Conservation (phyloP, 2,329 filamentous ascomycete species). For the Lachnellula suecica region DNA sequence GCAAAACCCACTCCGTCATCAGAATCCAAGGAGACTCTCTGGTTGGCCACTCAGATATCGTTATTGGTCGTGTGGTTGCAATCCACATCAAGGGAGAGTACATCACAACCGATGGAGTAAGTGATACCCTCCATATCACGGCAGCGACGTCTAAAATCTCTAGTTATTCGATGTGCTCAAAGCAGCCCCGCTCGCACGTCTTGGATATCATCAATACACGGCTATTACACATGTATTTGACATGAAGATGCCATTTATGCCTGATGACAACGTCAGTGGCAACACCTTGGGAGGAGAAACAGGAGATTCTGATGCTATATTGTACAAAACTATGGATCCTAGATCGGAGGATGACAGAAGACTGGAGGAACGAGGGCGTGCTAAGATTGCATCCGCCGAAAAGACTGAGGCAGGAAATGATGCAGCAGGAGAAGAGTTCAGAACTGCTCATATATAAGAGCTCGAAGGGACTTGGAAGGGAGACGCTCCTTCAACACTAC, state of each 20-base stretch:
- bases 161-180: conserved; percentile 18
- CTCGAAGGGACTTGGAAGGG: no score
- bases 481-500: no score
- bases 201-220: conserved; percentile 19
- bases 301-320: neutral
- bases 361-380: neutral
- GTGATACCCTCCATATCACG: neutral
- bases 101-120: conserved; percentile 12
- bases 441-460: neutral
- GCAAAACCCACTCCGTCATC: conserved; percentile 13
- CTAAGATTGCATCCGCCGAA: neutral
- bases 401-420: neutral
- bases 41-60: conserved; percentile 16
- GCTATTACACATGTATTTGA: conserved; percentile 15
- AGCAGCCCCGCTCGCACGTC: conserved; percentile 12
- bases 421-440: neutral
- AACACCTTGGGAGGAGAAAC: neutral
- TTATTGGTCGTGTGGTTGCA: conserved; percentile 16
- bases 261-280: conserved; percentile 15
- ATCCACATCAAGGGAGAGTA: conserved; percentile 18
- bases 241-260: conserved; percentile 17
- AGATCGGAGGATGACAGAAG: neutral
- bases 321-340: neutral
- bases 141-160: neutral
- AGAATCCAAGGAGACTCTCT: conserved; percentile 14